Evolutionary conservation across 306 rosid species (phyloP), one percentile per base, ranked within the genome.

Genomic region (Inga oerstediana): DNA sequence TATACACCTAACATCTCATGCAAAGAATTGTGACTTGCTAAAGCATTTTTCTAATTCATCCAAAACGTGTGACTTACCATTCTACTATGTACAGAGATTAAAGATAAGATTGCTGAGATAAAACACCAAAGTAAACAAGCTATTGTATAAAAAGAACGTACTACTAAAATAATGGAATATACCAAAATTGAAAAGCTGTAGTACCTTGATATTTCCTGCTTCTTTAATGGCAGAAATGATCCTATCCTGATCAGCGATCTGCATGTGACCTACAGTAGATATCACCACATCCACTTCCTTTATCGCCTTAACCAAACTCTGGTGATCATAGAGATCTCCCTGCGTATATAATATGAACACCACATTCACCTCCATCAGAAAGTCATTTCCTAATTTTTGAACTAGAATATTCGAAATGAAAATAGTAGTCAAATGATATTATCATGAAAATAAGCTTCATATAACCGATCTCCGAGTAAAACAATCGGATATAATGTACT

Each of bases 251-350:
- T 94, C 94, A 5, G 62, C 83, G 0, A 91, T 13, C 52, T 76
- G 91, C 49, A 30, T 3, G 72, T 58, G 72, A 15, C 94, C 93
- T 0, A 91, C 89, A 0, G 93, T 86, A 1, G 97, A 90, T 48
- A 94, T 91, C 17, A 94, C 98, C 19, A 91, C 98, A 15, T 94
- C 96, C 7, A 87, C 98, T 62, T 87, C 85, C 83, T 92, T 92
- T 5, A 92, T 94, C 4, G 98, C 98, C 80, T 85, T 91, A 30
- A 94, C 97, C 96, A 94, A 86, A 84, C 93, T 90, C 75, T 80
- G 90, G 66, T 88, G 96, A 79, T 92, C 92, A 74, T 84, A 30
- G 5, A 94, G 80, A 80, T 94, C 98, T 24, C 96, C 97, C 97
- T 94, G 85, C 51, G 32, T 27, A 52, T 37, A 58, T 27, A 56